A percentile compares a stretch with the other conserved stretches of the same genome.
These are phyloP conservation scores for Pilasporangium apinafurcum DNA, from an alignment of 352 stramenopile genomes.

Conservation along the genomic window DNA sequence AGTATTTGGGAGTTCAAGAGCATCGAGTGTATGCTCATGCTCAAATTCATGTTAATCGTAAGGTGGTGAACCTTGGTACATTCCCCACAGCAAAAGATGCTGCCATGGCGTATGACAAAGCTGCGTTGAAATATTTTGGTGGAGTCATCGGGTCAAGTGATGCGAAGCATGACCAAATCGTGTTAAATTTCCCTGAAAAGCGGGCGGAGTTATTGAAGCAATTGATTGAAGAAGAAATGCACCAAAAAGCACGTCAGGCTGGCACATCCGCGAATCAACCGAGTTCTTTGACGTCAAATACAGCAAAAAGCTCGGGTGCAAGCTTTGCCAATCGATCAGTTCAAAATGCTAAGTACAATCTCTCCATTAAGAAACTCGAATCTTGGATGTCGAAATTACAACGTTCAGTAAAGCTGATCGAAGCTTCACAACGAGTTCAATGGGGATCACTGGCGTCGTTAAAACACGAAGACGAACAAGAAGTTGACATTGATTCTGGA, in stretches of 20 bases:
- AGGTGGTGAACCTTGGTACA: slow-evolving; percentile 68
- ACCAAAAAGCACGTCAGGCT: slow-evolving; percentile 29
- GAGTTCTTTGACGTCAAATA: not conserved
- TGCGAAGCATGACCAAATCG: slow-evolving; percentile 35
- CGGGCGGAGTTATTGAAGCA: slow-evolving; percentile 51
- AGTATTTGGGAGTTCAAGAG: slow-evolving; percentile 68
- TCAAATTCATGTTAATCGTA: slow-evolving; percentile 74
- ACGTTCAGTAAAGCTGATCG: slow-evolving; percentile 69
- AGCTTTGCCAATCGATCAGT: slow-evolving; percentile 45
- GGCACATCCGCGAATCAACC: slow-evolving; percentile 1
- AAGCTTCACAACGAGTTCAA: slow-evolving; percentile 67
- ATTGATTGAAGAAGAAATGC: slow-evolving; percentile 54
- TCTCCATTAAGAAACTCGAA: slow-evolving; percentile 75
- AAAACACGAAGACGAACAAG: slow-evolving; percentile 20
- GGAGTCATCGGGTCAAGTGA: slow-evolving; percentile 29
- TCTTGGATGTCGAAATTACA: slow-evolving; percentile 64
- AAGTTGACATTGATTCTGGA: slow-evolving; percentile 4
- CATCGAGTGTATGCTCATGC: slow-evolving; percentile 70
- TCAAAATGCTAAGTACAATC: slow-evolving; percentile 69
- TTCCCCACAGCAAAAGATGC: slow-evolving; percentile 65
- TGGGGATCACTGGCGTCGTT: slow-evolving; percentile 37
- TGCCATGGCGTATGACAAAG: slow-evolving; percentile 78
- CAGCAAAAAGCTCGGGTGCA: slow-evolving; percentile 4
- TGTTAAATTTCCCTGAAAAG: slow-evolving; percentile 73
- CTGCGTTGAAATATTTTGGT: slow-evolving; percentile 68